Evolutionary conservation across 176 grass and related monocot species (phyloP).

Genomic region (Cocos nucifera): DNA sequence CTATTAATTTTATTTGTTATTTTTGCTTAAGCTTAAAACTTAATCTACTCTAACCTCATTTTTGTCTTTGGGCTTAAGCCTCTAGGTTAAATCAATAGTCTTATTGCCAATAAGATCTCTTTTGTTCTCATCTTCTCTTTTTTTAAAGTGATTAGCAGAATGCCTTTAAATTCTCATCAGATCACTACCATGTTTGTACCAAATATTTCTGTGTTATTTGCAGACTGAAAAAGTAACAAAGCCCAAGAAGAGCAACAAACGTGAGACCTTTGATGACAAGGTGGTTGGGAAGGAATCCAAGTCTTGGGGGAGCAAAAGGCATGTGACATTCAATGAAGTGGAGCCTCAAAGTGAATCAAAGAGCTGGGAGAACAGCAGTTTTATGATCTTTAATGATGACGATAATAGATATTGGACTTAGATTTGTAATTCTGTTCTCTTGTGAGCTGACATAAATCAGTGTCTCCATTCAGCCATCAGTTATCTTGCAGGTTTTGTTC

Average conservation of each 20-base stretch:
- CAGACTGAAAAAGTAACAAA: conserved; percentile 26
- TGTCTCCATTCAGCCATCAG: too few species aligned
- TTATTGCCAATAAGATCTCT: too few species aligned
- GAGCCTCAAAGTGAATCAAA: conserved; percentile 13
- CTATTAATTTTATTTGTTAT: too few species aligned
- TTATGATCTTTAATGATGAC: conserved; percentile 52
- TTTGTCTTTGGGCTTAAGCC: too few species aligned
- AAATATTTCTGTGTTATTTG: neutral
- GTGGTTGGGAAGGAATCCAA: conserved; percentile 35
- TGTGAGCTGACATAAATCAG: neutral
- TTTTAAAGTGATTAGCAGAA: too few species aligned
- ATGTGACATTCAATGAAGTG: conserved; percentile 16
- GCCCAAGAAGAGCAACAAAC: conserved; percentile 20
- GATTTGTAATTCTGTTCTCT: neutral
- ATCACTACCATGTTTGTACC: too few species aligned
- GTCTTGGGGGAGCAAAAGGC: conserved; percentile 24
- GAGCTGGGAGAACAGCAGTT: conserved; percentile 28
- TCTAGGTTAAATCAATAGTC: too few species aligned
- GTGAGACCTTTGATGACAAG: conserved; percentile 33
- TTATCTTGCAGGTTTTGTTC: too few species aligned
- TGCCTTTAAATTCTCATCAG: too few species aligned
- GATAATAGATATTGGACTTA: conserved; percentile 40
- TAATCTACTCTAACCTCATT: too few species aligned
- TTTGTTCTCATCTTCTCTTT: too few species aligned
- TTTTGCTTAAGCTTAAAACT: too few species aligned